A percentile compares a stretch with the other conserved stretches of the same genome.
Evolutionary conservation across 176 grass and related monocot species (phyloP).

Genomic region (Hyparrhenia diplandra): DNA sequence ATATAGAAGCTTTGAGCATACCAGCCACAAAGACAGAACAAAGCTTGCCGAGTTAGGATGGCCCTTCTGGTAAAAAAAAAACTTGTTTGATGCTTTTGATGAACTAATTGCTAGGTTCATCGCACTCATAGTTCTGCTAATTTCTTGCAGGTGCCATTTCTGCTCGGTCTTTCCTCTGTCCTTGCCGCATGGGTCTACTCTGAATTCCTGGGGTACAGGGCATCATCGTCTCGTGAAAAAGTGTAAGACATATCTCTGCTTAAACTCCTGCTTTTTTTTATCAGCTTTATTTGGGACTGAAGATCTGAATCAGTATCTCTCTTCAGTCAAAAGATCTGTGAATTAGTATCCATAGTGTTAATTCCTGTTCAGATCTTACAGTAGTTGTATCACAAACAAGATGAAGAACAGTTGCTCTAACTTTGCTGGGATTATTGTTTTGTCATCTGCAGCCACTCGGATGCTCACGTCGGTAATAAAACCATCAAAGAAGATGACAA

Average conservation of each 20-base stretch:
- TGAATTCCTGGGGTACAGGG: slow-evolving; percentile 49
- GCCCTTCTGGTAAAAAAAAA: not conserved
- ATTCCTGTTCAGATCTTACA: not conserved
- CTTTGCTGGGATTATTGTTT: not conserved
- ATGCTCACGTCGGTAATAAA: slow-evolving; percentile 52
- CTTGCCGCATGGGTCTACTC: slow-evolving; percentile 60
- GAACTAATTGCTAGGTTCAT: not conserved
- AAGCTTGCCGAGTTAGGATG: not conserved
- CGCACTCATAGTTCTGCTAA: not conserved
- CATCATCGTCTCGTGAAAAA: slow-evolving; percentile 29
- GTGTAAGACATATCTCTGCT: slow-evolving; percentile 37
- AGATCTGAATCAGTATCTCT: not conserved
- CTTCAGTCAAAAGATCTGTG: not conserved
- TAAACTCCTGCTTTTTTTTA: not conserved
- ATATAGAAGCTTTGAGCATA: not conserved
- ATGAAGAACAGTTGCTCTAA: not conserved
- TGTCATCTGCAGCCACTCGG: slow-evolving; percentile 45
- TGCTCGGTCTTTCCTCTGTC: slow-evolving; percentile 49
- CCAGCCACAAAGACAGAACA: not conserved
- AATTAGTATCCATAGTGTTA: not conserved
- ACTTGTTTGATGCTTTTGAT: not conserved
- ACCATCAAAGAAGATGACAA: slow-evolving; percentile 61
- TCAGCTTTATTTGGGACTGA: not conserved
- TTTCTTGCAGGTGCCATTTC: slow-evolving; percentile 47
- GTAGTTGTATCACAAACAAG: not conserved